Evolutionary conservation across 441 rosid genomes (phyloP).

Genomic region (Breynia disticha): DNA sequence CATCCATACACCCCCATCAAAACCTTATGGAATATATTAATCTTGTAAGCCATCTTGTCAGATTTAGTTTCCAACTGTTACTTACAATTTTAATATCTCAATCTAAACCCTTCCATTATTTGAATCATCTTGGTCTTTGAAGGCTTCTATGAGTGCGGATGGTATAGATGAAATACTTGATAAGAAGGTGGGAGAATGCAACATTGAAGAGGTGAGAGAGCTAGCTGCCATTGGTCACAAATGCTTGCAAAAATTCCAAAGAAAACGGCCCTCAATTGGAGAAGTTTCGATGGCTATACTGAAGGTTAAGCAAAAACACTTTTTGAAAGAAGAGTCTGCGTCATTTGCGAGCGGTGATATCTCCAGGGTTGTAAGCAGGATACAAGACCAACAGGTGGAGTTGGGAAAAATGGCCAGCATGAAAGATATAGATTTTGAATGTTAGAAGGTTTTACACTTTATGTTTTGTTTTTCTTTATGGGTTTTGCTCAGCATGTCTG

Average conservation of each 20-base stretch:
- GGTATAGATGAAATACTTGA: conserved; percentile 85
- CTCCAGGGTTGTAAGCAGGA: conserved; percentile 53
- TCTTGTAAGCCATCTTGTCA: conserved; percentile 43
- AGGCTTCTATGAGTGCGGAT: conserved; percentile 90
- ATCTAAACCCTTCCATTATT: not conserved
- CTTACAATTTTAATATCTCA: not conserved
- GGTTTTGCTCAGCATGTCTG: no score
- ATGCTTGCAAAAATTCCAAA: conserved; percentile 68
- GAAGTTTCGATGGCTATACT: conserved; percentile 73
- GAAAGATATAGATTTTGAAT: conserved; percentile 27
- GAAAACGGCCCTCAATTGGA: conserved; percentile 70
- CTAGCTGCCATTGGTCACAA: conserved; percentile 58
- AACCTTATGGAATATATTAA: conserved; percentile 81
- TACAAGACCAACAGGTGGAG: conserved; percentile 66
- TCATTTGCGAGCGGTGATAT: conserved; percentile 46
- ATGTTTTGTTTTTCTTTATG: no score
- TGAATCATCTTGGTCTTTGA: not conserved
- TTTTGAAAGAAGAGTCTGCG: conserved; percentile 38
- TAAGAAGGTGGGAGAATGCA: conserved; percentile 47
- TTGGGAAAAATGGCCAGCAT: conserved; percentile 44
- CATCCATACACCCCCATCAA: conserved; percentile 89
- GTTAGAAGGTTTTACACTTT: not conserved
- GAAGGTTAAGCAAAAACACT: conserved; percentile 54
- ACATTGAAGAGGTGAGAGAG: conserved; percentile 56
- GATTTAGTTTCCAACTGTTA: not conserved